Evolutionary conservation across 208 protist species (phyloP), one percentile per base, ranked within the genome.

Genomic region (Acanthamoeba lenticulata): DNA sequence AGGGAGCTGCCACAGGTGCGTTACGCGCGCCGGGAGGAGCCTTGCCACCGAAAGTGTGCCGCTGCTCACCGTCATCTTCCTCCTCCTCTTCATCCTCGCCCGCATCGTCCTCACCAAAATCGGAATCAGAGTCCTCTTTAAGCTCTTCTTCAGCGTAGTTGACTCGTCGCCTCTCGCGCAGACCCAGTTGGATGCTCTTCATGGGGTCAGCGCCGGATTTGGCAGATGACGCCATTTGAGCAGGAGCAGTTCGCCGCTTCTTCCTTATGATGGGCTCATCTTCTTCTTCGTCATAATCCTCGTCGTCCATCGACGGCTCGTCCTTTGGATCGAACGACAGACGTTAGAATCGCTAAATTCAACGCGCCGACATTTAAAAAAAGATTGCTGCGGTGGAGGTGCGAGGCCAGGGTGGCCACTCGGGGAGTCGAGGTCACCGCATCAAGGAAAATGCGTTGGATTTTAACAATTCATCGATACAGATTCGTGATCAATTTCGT

Each of bases 121-220:
- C 81, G 11, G 81, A 90, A 62, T 65, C 81, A 5, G 69, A 81
- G 17, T 90, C 81, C 21, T 90, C 81, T 9, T 90, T 65, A n/a
- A 44, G 15, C 47, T 90, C 81, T 34, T 90, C 81, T 24, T 90
- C 81, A 34, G 81, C 81, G 21, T 90, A 90, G 81, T 90, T 90
- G 1, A 90, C 55, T 17, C 45, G 6, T 40, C 55, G 45, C 34
- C 81, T 34, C 81, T 90, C 34, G 15, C 81, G 45, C 32, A 90
- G 81, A 21, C 81, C 81, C 0, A 90, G 81, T 45, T 90, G 81
- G 55, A 90, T 65, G 81, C 81, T 90, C 81, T 90, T 90, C 45
- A 90, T 81, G 15, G 11, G 52, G 21, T 40, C 34, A 17, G 32
- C 69, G 21, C 24, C 29, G 24, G 27, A n/a, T 21, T 24, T 7